phyloP scores from a whole-genome alignment of 495 filamentous ascomycete species.

The Penicillium samsonianum region DNA sequence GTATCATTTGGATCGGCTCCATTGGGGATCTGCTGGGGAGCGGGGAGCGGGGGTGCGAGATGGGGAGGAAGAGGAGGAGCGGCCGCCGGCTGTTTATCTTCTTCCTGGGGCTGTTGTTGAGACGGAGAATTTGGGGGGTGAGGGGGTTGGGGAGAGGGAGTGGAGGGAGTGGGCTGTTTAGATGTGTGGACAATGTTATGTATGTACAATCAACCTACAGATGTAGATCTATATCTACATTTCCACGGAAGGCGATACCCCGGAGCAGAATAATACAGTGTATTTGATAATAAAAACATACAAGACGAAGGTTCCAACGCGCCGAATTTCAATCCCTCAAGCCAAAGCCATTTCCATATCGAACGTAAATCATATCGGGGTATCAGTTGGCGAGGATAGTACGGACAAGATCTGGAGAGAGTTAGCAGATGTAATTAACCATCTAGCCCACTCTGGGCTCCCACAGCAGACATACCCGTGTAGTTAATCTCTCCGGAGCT shows the following conservation, averaged over 20 bases:
- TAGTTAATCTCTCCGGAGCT: conserved; percentile 96
- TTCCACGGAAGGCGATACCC: conserved; percentile 1
- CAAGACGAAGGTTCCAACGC: conserved; percentile 12
- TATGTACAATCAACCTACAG: not conserved
- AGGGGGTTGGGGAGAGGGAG: conserved; percentile 31
- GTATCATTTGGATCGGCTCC: conserved; percentile 52
- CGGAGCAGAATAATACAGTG: conserved; percentile 8
- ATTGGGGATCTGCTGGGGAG: conserved; percentile 27
- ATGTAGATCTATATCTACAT: not conserved
- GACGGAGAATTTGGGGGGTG: conserved; percentile 46
- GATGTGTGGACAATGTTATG: not conserved
- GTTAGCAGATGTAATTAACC: not conserved
- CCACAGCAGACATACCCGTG: conserved; percentile 60
- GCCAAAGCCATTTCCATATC: conserved; percentile 20
- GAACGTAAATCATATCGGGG: conserved; percentile 27
- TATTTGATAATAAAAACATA: conserved; percentile 15
- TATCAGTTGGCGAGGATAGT: conserved; percentile 89
- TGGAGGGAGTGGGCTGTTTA: conserved; percentile 34
- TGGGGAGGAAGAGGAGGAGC: conserved; percentile 24
- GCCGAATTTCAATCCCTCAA: conserved; percentile 12
- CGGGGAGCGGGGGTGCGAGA: not conserved
- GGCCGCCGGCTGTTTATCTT: conserved; percentile 58
- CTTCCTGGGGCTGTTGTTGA: conserved; percentile 56
- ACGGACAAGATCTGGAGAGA: conserved; percentile 74
- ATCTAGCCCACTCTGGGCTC: not conserved